A percentile compares a stretch with the other conserved stretches of the same genome.
Conservation (phyloP, 2,329 filamentous ascomycete genomes). For the Sporothrix humicola region DNA sequence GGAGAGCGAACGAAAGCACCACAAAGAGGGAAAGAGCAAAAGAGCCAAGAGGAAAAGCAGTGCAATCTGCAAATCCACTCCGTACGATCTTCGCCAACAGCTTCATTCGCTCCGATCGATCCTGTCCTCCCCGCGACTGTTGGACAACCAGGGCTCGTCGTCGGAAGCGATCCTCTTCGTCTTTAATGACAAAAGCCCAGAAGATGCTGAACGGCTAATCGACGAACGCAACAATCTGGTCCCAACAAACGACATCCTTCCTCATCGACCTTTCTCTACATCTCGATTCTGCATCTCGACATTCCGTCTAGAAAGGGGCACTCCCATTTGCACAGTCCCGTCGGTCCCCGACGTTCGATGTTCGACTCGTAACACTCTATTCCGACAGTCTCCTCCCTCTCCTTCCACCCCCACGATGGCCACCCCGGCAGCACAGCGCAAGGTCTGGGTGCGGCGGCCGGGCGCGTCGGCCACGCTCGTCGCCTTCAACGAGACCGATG, state of each 20-base stretch:
- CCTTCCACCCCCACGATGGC: conserved; percentile 13
- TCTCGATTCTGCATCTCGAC: background rate
- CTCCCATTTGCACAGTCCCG: conserved; percentile 9
- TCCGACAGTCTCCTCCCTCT: background rate
- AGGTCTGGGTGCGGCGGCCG: conserved; percentile 93
- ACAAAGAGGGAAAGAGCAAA: background rate
- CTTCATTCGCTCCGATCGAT: conserved; percentile 11
- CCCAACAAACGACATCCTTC: background rate
- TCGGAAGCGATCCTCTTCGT: background rate
- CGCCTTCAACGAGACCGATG: conserved; percentile 81
- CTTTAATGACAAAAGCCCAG: background rate
- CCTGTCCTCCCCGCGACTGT: background rate
- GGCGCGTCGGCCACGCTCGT: conserved; percentile 86
- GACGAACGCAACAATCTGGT: background rate
- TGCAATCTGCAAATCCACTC: background rate
- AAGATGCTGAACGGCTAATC: background rate
- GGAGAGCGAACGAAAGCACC: background rate
- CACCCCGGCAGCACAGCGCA: conserved; percentile 58
- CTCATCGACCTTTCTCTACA: conserved; percentile 11
- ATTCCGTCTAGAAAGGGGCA: background rate
- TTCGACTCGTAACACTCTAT: background rate
- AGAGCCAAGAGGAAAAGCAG: background rate
- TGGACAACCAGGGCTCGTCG: background rate
- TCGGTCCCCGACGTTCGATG: background rate
- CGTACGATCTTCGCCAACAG: conserved; percentile 12